Evolutionary conservation across 768 basidiomycete genomes (phyloP).

Genomic region (Hygrophorus russula): DNA sequence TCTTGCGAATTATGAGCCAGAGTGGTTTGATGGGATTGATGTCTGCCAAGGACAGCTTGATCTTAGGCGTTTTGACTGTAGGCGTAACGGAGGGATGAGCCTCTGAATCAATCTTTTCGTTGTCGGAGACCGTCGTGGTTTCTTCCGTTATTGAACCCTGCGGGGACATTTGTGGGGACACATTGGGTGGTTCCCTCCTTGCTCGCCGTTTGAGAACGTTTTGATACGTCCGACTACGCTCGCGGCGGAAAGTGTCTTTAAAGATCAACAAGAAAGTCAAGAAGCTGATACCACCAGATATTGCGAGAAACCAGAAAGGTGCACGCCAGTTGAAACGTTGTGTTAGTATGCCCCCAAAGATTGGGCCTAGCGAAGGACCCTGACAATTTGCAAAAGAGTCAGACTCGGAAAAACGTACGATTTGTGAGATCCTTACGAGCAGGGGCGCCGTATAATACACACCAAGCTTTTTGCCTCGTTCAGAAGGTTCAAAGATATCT

Average conservation of each 20-base stretch:
- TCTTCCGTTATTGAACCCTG: neutral
- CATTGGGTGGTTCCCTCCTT: neutral
- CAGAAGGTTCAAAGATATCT: constrained; percentile 64
- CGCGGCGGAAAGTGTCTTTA: constrained; percentile 73
- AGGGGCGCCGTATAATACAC: constrained; percentile 73
- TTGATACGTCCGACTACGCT: constrained; percentile 76
- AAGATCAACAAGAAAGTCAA: constrained; percentile 50
- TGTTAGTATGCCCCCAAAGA: constrained; percentile 60
- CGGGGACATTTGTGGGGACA: neutral
- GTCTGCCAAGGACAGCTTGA: constrained; percentile 53
- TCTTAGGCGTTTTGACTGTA: constrained; percentile 8
- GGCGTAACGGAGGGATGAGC: neutral
- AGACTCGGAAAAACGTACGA: no score
- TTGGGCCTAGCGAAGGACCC: constrained; percentile 61
- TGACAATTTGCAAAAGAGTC: no score
- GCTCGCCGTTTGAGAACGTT: constrained; percentile 31
- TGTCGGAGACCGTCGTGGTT: neutral
- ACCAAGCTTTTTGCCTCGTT: constrained; percentile 74
- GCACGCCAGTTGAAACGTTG: constrained; percentile 67
- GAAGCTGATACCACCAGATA: constrained; percentile 43
- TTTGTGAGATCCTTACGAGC: constrained; percentile 18
- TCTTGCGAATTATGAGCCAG: constrained; percentile 39
- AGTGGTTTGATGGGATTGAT: constrained; percentile 69
- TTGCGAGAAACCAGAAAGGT: constrained; percentile 73
- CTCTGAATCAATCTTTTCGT: neutral